Evolutionary conservation across 805 yeast species (phyloP).

Genomic region (Maudiozyma pseudohumilis): DNA sequence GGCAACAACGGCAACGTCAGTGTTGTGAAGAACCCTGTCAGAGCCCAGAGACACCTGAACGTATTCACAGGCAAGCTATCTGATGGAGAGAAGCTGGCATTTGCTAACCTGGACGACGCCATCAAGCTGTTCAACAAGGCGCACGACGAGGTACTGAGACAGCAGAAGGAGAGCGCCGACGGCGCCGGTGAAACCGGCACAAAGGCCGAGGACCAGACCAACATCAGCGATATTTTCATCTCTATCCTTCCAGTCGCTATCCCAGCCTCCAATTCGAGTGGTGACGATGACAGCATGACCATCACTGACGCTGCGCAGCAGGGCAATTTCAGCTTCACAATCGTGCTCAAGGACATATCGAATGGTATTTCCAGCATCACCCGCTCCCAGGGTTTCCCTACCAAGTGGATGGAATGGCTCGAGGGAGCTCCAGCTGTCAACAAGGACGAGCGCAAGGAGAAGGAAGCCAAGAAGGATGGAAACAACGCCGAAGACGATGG

Average conservation of each 20-base stretch:
- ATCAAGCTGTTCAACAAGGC: slow-evolving; percentile 35
- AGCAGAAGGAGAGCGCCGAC: slow-evolving; percentile 15
- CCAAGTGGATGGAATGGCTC: slow-evolving; percentile 92
- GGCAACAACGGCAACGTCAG: background rate
- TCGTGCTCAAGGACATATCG: slow-evolving; percentile 67
- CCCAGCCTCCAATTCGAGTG: slow-evolving; percentile 12
- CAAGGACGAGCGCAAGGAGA: slow-evolving; percentile 13
- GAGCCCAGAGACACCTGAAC: slow-evolving; percentile 41
- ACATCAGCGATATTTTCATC: slow-evolving; percentile 53
- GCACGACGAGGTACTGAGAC: slow-evolving; percentile 24
- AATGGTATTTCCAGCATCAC: slow-evolving; percentile 66
- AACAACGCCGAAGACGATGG: slow-evolving; percentile 18
- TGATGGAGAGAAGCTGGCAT: slow-evolving; percentile 82
- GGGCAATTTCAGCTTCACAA: slow-evolving; percentile 61
- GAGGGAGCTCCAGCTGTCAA: slow-evolving; percentile 22
- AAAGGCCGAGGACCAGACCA: slow-evolving; percentile 10
- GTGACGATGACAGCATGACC: slow-evolving; percentile 14
- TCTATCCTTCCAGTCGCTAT: slow-evolving; percentile 53
- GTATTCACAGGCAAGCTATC: slow-evolving; percentile 65
- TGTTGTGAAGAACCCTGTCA: background rate
- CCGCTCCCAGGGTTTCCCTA: slow-evolving; percentile 83
- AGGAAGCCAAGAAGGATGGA: slow-evolving; percentile 14
- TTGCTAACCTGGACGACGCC: slow-evolving; percentile 78
- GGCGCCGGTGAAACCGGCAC: slow-evolving; percentile 15
- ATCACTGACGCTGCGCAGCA: slow-evolving; percentile 32